Evolutionary conservation across 2,329 filamentous ascomycete species (phyloP), one percentile per base, ranked within the genome.

Genomic region (Rhynchosporium secalis): DNA sequence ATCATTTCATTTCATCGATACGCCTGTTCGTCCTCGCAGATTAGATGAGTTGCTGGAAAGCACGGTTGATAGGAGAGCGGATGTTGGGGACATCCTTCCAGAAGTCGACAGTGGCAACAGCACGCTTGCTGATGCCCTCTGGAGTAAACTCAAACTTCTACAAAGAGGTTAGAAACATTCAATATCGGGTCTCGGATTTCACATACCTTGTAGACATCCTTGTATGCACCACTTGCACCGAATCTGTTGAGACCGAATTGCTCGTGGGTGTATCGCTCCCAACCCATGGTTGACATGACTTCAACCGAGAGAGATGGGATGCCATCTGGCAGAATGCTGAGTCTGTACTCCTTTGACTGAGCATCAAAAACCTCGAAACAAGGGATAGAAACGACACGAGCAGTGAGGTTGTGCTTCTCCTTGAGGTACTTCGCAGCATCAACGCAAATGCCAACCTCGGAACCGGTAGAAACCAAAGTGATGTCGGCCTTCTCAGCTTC

Each of bases 81-180:
- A 97, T 84, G 81, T 94, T 93, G 76, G 90, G 82, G 38, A 88
- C 86, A 70, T 89, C 90, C 90, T 97, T 98, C 89, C 92, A 99
- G 87, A 97, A 99, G 77, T 98, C 87, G 74, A 98, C 82, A 68
- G 95, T 99, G 71, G 90, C 89, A 68, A 92, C 78, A 65, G 94
- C 95, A 73, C 95, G 92, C 90, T 98, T 97, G 81, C 91, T 83
- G 77, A 99, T 90, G 70, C 95, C 95, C 80, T 96, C 94, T 59
- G 95, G 91, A 56, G 94, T 99, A 84, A 99, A 98, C 80, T 98
- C 95, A 81, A 99, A 99, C 86, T 97, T 98, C 90, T 96, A 73
- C 72, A 75, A 57, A 62, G 56, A 71, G 72, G 75, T 81, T 75
- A 82, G 75, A 63, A 69, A 55, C 48, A 58, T 70, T 63, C 10